These are phyloP conservation scores for Heliamphora ciliata DNA, from an alignment of 179 eudicot genomes.

Conservation along the genomic window DNA sequence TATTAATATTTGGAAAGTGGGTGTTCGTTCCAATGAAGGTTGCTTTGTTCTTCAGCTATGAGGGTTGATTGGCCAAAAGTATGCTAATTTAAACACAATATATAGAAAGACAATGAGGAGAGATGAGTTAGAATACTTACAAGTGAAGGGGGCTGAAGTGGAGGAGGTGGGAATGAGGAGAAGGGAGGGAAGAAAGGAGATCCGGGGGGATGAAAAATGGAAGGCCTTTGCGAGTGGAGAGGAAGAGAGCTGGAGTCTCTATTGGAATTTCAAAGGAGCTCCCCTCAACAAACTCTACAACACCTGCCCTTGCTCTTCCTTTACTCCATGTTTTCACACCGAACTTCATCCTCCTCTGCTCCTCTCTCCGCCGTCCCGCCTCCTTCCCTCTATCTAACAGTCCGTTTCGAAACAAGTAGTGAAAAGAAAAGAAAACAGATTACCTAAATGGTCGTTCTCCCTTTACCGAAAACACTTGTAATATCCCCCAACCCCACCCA, in stretches of 20 bases:
- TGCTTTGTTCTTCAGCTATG: too few relatives aligned
- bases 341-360: constrained; percentile 44
- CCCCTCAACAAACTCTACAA: constrained; percentile 25
- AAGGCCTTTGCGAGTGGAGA: constrained; percentile 66
- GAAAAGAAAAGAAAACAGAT: too few relatives aligned
- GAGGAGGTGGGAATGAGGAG: constrained; percentile 56
- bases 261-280: constrained; percentile 4
- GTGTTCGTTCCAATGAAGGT: too few relatives aligned
- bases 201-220: constrained; percentile 73
- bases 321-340: constrained; percentile 48
- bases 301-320: constrained; percentile 49
- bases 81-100: background rate
- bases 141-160: constrained; percentile 73
- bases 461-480: too few relatives aligned
- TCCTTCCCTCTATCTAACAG: background rate
- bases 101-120: background rate
- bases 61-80: too few relatives aligned
- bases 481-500: too few relatives aligned
- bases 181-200: constrained; percentile 55
- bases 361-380: background rate
- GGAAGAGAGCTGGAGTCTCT: constrained; percentile 68
- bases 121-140: constrained; percentile 24
- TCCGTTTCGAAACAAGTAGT: too few relatives aligned
- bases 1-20: too few relatives aligned
- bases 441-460: too few relatives aligned